Conservation (phyloP, 352 stramenopile genomes). For the Pythium dissotocum region DNA sequence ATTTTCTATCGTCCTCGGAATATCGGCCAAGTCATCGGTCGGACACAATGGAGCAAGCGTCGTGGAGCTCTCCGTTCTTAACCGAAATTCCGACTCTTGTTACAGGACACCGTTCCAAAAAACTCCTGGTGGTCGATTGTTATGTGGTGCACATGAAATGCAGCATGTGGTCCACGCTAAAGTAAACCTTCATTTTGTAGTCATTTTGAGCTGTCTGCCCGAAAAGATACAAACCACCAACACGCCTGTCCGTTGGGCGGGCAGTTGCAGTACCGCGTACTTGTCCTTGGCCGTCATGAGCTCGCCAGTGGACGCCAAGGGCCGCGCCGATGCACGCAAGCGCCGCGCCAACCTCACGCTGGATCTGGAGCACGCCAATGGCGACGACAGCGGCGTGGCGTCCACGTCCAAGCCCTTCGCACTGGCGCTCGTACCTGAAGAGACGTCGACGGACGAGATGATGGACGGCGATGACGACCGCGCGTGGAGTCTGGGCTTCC, state of each 20-base stretch:
- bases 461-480: not conserved
- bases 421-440: not conserved
- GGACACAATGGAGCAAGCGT: not conserved
- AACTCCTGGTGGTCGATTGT: not conserved
- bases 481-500: slow-evolving; percentile 40
- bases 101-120: too few species aligned
- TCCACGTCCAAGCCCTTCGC: slow-evolving; percentile 9
- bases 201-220: not conserved
- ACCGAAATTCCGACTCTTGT: not conserved
- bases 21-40: not conserved
- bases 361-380: slow-evolving; percentile 25
- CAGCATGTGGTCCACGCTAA: not conserved
- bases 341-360: slow-evolving; percentile 25
- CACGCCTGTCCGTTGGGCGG: not conserved
- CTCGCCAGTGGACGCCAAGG: slow-evolving; percentile 3
- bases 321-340: slow-evolving; percentile 12
- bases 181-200: not conserved
- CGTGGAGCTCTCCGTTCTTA: not conserved
- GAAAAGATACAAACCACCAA: not conserved
- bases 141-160: slow-evolving; percentile 10
- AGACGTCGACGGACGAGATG: not conserved
- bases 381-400: slow-evolving; percentile 11
- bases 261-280: not conserved
- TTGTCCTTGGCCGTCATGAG: slow-evolving; percentile 10
- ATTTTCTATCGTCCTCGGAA: not conserved